These are phyloP conservation scores for Pythium rhizo-oryzae DNA, from an alignment of 352 stramenopile species.

Conservation along the genomic window DNA sequence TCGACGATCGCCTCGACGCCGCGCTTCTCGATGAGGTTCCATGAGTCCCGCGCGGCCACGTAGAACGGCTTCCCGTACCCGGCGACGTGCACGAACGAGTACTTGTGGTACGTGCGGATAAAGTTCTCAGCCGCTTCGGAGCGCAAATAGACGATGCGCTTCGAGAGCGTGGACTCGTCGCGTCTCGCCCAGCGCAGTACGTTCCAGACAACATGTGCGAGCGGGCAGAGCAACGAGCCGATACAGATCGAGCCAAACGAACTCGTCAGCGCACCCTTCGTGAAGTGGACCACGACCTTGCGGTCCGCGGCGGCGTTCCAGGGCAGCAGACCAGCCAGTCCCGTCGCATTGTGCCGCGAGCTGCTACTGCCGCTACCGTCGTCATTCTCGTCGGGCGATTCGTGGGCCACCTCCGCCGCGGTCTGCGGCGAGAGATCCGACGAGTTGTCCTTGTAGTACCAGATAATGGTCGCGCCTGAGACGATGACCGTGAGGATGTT, in stretches of 20 bases:
- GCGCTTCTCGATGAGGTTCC: slow-evolving; percentile 75
- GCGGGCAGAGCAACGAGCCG: slow-evolving; percentile 74
- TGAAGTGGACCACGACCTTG: slow-evolving; percentile 74
- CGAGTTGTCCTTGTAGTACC: slow-evolving; percentile 84
- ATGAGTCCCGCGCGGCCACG: slow-evolving; percentile 74
- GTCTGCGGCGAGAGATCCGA: slow-evolving; percentile 52
- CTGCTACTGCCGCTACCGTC: slow-evolving; percentile 5
- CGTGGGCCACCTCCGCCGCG: slow-evolving; percentile 38
- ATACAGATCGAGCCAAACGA: slow-evolving; percentile 87
- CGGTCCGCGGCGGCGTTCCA: slow-evolving; percentile 35
- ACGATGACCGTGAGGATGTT: slow-evolving; percentile 81
- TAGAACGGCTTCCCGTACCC: slow-evolving; percentile 84
- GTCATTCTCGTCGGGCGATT: slow-evolving; percentile 26
- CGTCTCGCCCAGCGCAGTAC: slow-evolving; percentile 72
- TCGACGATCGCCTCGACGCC: slow-evolving; percentile 87
- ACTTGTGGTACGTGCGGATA: slow-evolving; percentile 88
- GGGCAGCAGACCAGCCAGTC: slow-evolving; percentile 10
- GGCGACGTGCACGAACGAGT: slow-evolving; percentile 82
- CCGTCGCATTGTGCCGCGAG: not conserved
- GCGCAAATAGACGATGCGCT: slow-evolving; percentile 58
- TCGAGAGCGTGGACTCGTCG: slow-evolving; percentile 68
- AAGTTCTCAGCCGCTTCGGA: slow-evolving; percentile 73
- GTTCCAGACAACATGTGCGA: slow-evolving; percentile 81
- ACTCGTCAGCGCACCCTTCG: slow-evolving; percentile 60
- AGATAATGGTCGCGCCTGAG: slow-evolving; percentile 82